Base-by-base conservation (phyloP, 371 early-diverging fungal species). In the Haplosporangium sp. region DNA sequence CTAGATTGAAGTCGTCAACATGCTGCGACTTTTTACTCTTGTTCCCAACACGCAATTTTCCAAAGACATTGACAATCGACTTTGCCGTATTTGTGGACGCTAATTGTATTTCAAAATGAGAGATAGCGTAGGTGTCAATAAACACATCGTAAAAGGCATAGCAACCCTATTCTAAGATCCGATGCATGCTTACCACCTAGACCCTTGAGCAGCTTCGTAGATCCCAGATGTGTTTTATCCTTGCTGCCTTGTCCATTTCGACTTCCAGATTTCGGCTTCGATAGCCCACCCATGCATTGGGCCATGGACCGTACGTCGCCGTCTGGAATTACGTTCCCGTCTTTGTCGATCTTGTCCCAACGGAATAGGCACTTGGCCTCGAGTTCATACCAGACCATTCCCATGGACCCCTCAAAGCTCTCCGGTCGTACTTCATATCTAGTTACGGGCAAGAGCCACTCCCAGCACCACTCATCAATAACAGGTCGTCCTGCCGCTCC, bases 291-390 rank as follows among this genome's bases (percentile, higher is more conserved):
- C 1, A 37, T n/a, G 10, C 38, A 16, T 10, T 59, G 59, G 37
- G 41, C 11, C 8, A 45, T 46, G 14, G 42, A 18, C 10, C 40
- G 42, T 18, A 16, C 14, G n/a, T n/a, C 47, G 9, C 47, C 42
- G 6, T 13, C 42, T 5, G 43, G 16, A 0, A 41, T 45, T 10
- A 69, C 43, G 0, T 57, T 45, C 11, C 73, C 80, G 6, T 73
- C 59, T 10, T 57, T 37, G 46, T 62, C 69, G 12, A 79, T 55
- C 9, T 65, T 65, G 21, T 79, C 80, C 80, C 80, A 79, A 8
- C 80, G 69, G 48, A 79, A 79, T 9, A 69, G 45, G 40, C 80
- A 79, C 48, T 79, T 79, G 10, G 80, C 80, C 51, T 79, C 80
- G 40, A 79, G 69, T 36, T 79, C 80, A 46, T 79, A 79, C 80